Conservation (phyloP, 257 asterid species). For the Gentiana macrophylla region DNA sequence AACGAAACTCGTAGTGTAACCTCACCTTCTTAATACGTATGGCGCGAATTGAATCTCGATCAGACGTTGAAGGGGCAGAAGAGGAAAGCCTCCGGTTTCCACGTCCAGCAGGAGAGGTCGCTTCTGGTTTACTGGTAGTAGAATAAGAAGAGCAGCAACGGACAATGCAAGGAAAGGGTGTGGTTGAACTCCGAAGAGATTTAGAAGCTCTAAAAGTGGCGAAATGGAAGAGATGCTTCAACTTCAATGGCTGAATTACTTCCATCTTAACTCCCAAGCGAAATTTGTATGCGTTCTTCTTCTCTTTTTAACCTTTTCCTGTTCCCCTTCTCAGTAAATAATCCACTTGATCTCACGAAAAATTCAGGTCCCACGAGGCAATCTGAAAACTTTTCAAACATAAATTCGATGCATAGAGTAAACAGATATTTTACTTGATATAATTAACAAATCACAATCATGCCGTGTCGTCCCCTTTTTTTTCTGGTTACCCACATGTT, state of each 20-base stretch:
- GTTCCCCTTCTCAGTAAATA: no score
- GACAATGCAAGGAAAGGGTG: conserved; percentile 32
- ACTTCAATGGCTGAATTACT: conserved; percentile 39
- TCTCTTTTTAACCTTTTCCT: no score
- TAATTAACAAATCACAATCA: no score
- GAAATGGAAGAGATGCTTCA: conserved; percentile 40
- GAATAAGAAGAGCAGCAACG: conserved; percentile 4
- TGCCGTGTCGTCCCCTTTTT: no score
- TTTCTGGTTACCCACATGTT: no score
- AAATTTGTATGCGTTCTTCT: no score
- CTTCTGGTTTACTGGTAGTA: conserved; percentile 15
- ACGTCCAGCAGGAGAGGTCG: conserved; percentile 27
- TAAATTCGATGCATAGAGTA: no score
- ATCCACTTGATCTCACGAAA: no score
- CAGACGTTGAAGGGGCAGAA: conserved; percentile 54
- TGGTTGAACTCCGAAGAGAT: conserved; percentile 14
- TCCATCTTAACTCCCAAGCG: conserved; percentile 21
- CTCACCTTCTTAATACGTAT: conserved; percentile 74
- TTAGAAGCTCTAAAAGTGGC: conserved; percentile 20
- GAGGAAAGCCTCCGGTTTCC: conserved; percentile 34
- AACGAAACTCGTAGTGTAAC: neutral
- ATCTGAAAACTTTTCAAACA: no score
- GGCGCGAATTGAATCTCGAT: conserved; percentile 78
- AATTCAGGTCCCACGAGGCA: no score
- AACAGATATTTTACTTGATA: no score